Evolutionary conservation across 108 stramenopile genomes (phyloP), one percentile per base, ranked within the genome.

Genomic region (Stephanodiscus minutulus): DNA sequence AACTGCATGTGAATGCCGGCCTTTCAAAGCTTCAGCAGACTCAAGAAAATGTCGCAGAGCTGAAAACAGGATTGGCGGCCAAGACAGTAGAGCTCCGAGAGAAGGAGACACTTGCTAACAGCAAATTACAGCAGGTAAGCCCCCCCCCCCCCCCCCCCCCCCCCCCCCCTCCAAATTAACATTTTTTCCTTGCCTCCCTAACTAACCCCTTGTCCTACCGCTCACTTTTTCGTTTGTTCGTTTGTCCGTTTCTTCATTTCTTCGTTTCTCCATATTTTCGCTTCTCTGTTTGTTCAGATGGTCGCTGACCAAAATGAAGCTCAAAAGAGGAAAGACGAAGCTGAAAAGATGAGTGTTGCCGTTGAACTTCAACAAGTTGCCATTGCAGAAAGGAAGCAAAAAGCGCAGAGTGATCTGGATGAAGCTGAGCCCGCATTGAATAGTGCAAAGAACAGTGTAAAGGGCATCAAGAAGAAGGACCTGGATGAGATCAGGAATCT

Each of bases 301-400:
- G 96, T 99, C 24, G 95, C 88, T n/a, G 97, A 98, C 47, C 98
- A 99, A 43, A 97, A 97, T 67, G 88, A 86, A 57, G 98, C 98
- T 3, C 98, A 99, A 70, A 86, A 93, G 65, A 68, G 95, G 24
- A 98, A 98, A 79, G 85, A 72, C 3, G 93, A 95, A 70, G 98
- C 97, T 1, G 97, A 98, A 58, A 81, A 79, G 58, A 88, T 99
- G 83, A 89, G 86, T 61, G 68, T 72, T n/a, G 96, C 96, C 64
- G 88, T 97, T 17, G 86, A 83, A 59, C 86, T 79, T 63, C 91
- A 93, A 68, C 87, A 92, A 71, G 68, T 68, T 13, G 83, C 82
- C 43, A 93, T 98, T 64, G 84, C 89, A 61, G 80, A 82, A 52
- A 83, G 97, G 35, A 97, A 96, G 64, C 88, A 87, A n/a, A 87